Base-by-base conservation (phyloP, 768 basidiomycete genomes). In the Amanita molliuscula region DNA sequence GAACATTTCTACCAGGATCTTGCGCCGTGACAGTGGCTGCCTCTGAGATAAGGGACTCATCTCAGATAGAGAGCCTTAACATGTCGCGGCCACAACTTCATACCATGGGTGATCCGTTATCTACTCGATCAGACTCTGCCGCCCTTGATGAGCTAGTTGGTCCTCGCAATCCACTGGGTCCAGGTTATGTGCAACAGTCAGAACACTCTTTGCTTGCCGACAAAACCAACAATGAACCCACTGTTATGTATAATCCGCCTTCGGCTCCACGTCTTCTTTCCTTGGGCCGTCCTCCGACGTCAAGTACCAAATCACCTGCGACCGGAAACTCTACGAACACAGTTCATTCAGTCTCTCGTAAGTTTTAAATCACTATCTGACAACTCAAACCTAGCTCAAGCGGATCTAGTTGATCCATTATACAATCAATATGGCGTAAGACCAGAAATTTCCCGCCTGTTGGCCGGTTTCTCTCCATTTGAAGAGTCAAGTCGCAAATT, bases 391-490 rank as follows among this genome's bases (percentile, higher is more conserved):
- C 11, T n/a, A 40, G 4, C 26, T 16, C 13, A 38, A 33, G 16
- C 13, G 26, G 54, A 33, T 52, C 54, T 31, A 44, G 46, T 55
- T 28, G 62, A 66, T 26, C 41, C 56, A 33, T 18, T 57, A 3
- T 47, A 58, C 16, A 54, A 53, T 31, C 58, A 60, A 34, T 53
- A 49, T 5, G 44, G 56, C 23, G 33, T 53, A n/a, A 65, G 62
- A 55, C 11, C 59, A 23, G 71, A 72, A 28, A 49, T 52, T 28
- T 49, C 58, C 3, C 67, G 62, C 21, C 54, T 62, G 36, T 52
- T 55, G 33, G 59, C 67, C 23, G 70, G 69, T 15, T 81, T 82
- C 56, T 76, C 74, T 10, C 78, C 79, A 0, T 82, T 82, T 54
- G 78, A 82, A 33, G 79, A 78, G n/a, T 65, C 61, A 43, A 56